Conservation (phyloP, 116 monocot genomes). For the Dioscorea cayenensis region DNA sequence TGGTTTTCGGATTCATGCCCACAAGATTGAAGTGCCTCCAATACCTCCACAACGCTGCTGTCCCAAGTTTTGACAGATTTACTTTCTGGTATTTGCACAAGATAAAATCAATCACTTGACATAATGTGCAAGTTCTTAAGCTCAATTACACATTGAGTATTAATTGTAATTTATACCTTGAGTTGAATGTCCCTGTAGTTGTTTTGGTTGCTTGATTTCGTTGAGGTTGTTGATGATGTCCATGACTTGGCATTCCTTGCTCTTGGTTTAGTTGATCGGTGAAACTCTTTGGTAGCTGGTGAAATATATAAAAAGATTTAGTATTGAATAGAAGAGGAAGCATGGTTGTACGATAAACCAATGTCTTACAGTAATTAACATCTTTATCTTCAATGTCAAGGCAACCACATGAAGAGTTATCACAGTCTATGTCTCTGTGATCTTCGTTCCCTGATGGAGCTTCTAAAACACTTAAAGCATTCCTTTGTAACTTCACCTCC, state of each 20-base stretch:
- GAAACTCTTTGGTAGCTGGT: conserved; percentile 56
- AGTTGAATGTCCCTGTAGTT: conserved; percentile 33
- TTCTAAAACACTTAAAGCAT: conserved; percentile 72
- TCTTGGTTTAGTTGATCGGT: conserved; percentile 62
- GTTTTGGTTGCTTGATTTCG: conserved; percentile 31
- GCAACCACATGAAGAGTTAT: conserved; percentile 51
- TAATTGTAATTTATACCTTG: conserved; percentile 31
- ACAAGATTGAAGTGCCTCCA: conserved; percentile 70
- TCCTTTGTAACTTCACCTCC: conserved; percentile 77
- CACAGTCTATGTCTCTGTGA: conserved; percentile 33
- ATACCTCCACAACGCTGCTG: conserved; percentile 48
- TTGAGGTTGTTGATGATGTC: conserved; percentile 22
- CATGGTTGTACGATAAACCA: background rate
- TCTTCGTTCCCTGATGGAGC: conserved; percentile 54
- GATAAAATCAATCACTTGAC: background rate
- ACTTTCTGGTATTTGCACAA: conserved; percentile 26
- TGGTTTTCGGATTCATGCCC: conserved; percentile 36
- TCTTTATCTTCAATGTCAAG: conserved; percentile 43
- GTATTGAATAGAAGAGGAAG: background rate
- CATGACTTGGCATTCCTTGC: conserved; percentile 61
- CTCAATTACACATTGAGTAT: background rate
- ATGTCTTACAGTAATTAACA: conserved; percentile 32
- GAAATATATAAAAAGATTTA: no score
- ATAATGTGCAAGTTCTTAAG: no score
- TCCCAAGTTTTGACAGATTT: conserved; percentile 55